These are phyloP conservation scores for Lineolata rhizophorae DNA, from an alignment of 495 filamentous ascomycete species.

Conservation along the genomic window DNA sequence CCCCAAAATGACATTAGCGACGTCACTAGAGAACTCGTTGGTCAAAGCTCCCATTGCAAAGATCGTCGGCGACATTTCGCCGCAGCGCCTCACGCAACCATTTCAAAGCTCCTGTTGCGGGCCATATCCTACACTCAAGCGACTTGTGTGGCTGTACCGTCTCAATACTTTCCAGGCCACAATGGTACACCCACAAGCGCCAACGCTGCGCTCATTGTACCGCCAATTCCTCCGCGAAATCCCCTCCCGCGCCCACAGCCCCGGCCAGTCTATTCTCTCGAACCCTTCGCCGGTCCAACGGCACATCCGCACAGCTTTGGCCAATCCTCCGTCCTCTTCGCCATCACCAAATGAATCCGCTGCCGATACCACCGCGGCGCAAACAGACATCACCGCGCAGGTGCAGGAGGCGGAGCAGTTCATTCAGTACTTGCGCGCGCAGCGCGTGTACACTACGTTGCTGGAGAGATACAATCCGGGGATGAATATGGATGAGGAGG, in stretches of 20 bases:
- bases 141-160: too few species aligned
- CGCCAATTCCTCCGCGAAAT: constrained; percentile 80
- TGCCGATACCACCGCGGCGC: constrained; percentile 2
- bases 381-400: constrained; percentile 7
- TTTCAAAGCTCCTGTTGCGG: too few species aligned
- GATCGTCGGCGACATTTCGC: too few species aligned
- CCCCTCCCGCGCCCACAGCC: constrained; percentile 32
- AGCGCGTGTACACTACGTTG: constrained; percentile 56
- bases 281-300: constrained; percentile 24
- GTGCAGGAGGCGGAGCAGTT: constrained; percentile 51
- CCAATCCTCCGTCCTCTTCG: constrained; percentile 12
- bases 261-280: constrained; percentile 19
- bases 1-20: too few species aligned
- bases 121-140: too few species aligned
- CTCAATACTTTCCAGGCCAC: too few species aligned
- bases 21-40: too few species aligned
- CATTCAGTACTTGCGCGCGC: constrained; percentile 56
- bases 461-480: constrained; percentile 87
- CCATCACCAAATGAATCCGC: too few species aligned
- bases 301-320: constrained; percentile 25
- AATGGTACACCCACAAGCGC: constrained; percentile 7
- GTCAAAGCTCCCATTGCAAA: too few species aligned
- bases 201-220: constrained; percentile 57
- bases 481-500: constrained; percentile 65
- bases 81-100: too few species aligned